Evolutionary conservation across 2,329 filamentous ascomycete genomes (phyloP).

Genomic region (Neodidymelliopsis sp.): DNA sequence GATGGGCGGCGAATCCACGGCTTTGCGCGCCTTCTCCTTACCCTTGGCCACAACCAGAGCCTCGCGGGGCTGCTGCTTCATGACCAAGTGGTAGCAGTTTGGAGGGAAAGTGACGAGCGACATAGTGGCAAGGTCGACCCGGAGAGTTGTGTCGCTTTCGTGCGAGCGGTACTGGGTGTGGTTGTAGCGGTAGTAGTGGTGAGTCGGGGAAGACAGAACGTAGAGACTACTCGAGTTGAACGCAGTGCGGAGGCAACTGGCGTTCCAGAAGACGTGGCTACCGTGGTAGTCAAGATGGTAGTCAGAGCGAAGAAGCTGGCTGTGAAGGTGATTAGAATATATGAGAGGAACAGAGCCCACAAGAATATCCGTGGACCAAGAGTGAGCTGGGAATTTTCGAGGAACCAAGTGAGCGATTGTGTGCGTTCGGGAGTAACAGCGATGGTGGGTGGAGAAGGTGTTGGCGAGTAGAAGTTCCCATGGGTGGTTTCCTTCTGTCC

Average conservation of each 20-base stretch:
- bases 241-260: not conserved
- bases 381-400: not conserved
- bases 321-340: not conserved
- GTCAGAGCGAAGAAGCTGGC: not conserved
- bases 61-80: constrained; percentile 72
- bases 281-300: not conserved
- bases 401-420: constrained; percentile 4
- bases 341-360: constrained; percentile 3
- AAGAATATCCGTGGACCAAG: constrained; percentile 1
- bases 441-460: constrained; percentile 3
- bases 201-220: not conserved
- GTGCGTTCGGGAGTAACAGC: constrained; percentile 8
- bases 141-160: not conserved
- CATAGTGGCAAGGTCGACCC: constrained; percentile 7
- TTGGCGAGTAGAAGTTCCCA: constrained; percentile 9
- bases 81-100: constrained; percentile 5
- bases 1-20: constrained; percentile 87
- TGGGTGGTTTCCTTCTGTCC: constrained; percentile 7
- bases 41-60: constrained; percentile 70
- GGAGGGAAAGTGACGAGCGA: constrained; percentile 5
- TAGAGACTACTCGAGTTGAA: not conserved
- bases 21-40: constrained; percentile 86
- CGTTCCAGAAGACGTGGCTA: constrained; percentile 1
- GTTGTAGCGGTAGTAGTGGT: not conserved
- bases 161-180: not conserved